Evolutionary conservation across 179 eudicot species (phyloP).

Genomic region (Corrigiola litoralis): DNA sequence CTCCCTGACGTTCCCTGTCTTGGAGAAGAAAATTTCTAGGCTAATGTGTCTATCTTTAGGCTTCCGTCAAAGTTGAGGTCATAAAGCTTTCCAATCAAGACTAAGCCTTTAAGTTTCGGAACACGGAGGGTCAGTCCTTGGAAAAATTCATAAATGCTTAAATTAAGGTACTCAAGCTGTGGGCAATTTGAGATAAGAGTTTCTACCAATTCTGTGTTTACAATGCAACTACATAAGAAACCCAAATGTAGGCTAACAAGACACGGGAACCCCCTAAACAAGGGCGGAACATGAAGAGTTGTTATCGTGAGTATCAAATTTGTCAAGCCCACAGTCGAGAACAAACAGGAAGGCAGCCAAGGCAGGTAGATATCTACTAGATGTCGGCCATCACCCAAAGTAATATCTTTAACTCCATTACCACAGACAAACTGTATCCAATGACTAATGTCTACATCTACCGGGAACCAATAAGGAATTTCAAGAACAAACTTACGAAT

Average conservation of each 20-base stretch:
- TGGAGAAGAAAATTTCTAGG: neutral
- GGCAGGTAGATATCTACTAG: no score
- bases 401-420: neutral
- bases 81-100: neutral
- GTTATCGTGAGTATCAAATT: neutral
- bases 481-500: neutral
- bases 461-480: neutral
- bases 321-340: neutral
- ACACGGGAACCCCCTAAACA: neutral
- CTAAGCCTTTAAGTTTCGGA: neutral
- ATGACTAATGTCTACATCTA: neutral
- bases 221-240: no score
- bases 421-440: slow-evolving; percentile 2
- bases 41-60: neutral
- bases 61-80: neutral
- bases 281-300: neutral
- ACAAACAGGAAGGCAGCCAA: neutral
- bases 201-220: no score
- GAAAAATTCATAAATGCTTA: neutral
- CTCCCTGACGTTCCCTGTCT: neutral
- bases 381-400: no score
- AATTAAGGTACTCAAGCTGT: neutral
- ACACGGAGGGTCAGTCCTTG: neutral
- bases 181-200: neutral
- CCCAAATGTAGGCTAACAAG: neutral